Conservation (phyloP, 768 basidiomycete genomes). For the Phylloporus sp. region DNA sequence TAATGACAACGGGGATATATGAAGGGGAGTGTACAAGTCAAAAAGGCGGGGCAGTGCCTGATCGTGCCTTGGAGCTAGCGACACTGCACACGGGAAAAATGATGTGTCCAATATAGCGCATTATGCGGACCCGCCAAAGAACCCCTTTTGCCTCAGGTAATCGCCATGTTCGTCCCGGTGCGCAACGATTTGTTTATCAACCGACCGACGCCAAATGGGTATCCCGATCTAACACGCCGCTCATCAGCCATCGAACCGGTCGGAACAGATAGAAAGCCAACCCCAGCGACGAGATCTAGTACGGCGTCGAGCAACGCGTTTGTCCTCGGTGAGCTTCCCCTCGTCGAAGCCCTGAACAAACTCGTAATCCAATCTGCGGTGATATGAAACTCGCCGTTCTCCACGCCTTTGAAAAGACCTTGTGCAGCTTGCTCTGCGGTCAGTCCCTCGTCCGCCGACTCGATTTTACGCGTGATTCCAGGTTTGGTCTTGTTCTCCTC, state of each 20-base stretch:
- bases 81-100: background rate
- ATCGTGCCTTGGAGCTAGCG: background rate
- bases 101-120: no score
- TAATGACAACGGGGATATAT: background rate
- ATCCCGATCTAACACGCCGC: constrained; percentile 37
- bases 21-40: background rate
- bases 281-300: constrained; percentile 41
- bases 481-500: constrained; percentile 78
- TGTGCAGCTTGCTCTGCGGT: constrained; percentile 61
- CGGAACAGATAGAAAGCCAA: constrained; percentile 27
- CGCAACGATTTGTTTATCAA: constrained; percentile 43
- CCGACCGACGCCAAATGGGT: constrained; percentile 48
- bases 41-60: background rate
- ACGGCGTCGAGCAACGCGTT: constrained; percentile 52
- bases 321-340: constrained; percentile 54
- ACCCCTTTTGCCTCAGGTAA: constrained; percentile 42
- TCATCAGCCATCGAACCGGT: background rate
- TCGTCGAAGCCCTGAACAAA: constrained; percentile 62
- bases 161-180: constrained; percentile 45
- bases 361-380: constrained; percentile 63
- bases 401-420: constrained; percentile 62
- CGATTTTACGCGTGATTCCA: constrained; percentile 66
- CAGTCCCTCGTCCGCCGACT: constrained; percentile 61
- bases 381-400: constrained; percentile 68
- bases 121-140: constrained; percentile 29